phyloP scores from a whole-genome alignment of 2,329 filamentous ascomycete species.

The Aspergillus pseudoviridinutans region DNA sequence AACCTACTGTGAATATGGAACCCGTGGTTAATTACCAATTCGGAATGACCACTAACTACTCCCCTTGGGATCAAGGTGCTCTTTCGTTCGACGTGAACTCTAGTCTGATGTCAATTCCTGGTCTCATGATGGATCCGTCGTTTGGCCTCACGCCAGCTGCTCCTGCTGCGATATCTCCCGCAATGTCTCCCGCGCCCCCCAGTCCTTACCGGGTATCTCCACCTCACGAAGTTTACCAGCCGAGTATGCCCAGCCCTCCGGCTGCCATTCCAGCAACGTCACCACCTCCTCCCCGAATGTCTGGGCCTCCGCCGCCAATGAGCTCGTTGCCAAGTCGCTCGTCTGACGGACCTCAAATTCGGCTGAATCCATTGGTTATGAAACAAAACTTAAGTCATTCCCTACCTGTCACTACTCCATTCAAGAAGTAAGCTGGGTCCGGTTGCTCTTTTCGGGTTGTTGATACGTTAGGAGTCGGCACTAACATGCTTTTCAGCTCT shows the following conservation, averaged over 20 bases:
- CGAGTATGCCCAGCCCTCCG: constrained; percentile 24
- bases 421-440: constrained; percentile 36
- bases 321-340: constrained; percentile 31
- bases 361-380: constrained; percentile 41
- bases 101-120: constrained; percentile 40
- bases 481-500: constrained; percentile 28
- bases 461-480: background rate
- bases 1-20: constrained; percentile 37
- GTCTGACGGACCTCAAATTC: constrained; percentile 38
- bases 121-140: constrained; percentile 35
- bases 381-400: constrained; percentile 38
- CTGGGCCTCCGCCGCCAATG: constrained; percentile 29
- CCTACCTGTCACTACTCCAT: constrained; percentile 38
- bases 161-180: constrained; percentile 28
- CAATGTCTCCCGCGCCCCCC: constrained; percentile 27
- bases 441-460: background rate
- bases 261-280: constrained; percentile 26
- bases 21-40: constrained; percentile 41
- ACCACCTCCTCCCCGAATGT: constrained; percentile 21
- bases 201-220: constrained; percentile 29
- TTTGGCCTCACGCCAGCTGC: constrained; percentile 26
- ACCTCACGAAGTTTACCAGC: constrained; percentile 33
- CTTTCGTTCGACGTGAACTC: constrained; percentile 39
- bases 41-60: constrained; percentile 36
- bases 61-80: constrained; percentile 34